A percentile compares a stretch with the other conserved stretches of the same genome.
Conservation (phyloP, 1,139 yeast genomes). For the Nakaseomyces kungkrabaensis region DNA sequence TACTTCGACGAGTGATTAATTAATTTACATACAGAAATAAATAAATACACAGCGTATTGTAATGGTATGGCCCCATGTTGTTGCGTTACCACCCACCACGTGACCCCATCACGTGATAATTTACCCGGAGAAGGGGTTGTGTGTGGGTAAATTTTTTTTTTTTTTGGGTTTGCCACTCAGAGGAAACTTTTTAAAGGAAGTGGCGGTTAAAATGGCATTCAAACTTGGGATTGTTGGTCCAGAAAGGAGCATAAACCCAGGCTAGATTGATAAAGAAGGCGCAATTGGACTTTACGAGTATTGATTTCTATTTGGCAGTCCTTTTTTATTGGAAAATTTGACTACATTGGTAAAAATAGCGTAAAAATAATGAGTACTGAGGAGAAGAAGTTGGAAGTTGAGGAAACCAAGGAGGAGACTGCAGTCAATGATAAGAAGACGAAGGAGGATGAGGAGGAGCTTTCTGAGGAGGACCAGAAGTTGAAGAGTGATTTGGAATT, state of each 20-base stretch:
- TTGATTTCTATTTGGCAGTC: neutral
- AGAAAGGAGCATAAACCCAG: no score
- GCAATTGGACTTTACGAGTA: neutral
- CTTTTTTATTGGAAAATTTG: no score
- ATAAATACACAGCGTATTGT: no score
- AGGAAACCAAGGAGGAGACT: constrained; percentile 3
- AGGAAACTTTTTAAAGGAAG: neutral
- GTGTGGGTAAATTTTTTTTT: no score
- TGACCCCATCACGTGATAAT: neutral
- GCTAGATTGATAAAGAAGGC: no score
- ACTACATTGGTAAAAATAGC: no score
- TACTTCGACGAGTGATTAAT: constrained; percentile 23
- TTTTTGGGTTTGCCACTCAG: no score
- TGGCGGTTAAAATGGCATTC: neutral
- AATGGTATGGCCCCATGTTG: no score
- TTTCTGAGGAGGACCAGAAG: constrained; percentile 88
- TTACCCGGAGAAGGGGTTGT: neutral
- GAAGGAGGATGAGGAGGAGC: constrained; percentile 53
- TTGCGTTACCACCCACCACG: no score
- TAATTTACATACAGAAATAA: no score
- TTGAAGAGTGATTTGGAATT: constrained; percentile 79
- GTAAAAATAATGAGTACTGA: constrained; percentile 3
- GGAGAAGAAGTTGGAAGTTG: constrained; percentile 6
- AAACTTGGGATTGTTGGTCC: no score
- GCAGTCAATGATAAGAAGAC: neutral